Conservation (phyloP, 2,329 filamentous ascomycete species). For the Fusarium torulosum region DNA sequence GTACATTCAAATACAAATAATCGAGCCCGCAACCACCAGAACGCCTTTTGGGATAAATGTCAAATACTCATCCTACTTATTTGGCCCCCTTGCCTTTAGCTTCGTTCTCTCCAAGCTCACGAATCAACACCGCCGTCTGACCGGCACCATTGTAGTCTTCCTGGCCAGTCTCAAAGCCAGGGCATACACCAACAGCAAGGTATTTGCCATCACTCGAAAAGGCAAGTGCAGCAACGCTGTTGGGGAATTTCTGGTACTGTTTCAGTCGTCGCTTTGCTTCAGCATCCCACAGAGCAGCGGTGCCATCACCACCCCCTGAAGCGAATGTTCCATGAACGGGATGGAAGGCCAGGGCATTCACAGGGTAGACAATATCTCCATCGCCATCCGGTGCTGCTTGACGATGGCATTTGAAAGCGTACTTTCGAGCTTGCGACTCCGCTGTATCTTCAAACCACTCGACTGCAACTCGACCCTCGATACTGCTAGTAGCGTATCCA, state of each 20-base stretch:
- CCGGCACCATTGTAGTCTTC: slow-evolving; percentile 82
- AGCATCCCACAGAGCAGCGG: slow-evolving; percentile 94
- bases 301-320: slow-evolving; percentile 88
- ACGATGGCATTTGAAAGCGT: slow-evolving; percentile 98
- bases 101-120: slow-evolving; percentile 88
- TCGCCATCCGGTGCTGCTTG: slow-evolving; percentile 74
- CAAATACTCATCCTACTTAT: slow-evolving; percentile 52
- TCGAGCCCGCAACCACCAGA: slow-evolving; percentile 46
- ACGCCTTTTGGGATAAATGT: slow-evolving; percentile 50
- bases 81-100: slow-evolving; percentile 86
- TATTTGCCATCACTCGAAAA: slow-evolving; percentile 84
- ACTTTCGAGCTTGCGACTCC: slow-evolving; percentile 91
- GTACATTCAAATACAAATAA: slow-evolving; percentile 43
- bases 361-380: slow-evolving; percentile 88
- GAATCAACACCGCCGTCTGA: slow-evolving; percentile 80
- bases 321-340: slow-evolving; percentile 87
- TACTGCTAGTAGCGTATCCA: slow-evolving; percentile 91
- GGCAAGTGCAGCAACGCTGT: slow-evolving; percentile 80
- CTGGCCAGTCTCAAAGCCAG: slow-evolving; percentile 88
- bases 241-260: slow-evolving; percentile 86
- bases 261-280: slow-evolving; percentile 89
- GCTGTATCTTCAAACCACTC: slow-evolving; percentile 96
- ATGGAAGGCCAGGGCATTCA: slow-evolving; percentile 91
- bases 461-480: slow-evolving; percentile 94
- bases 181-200: slow-evolving; percentile 84